These are phyloP conservation scores for Leucosporidium scottii DNA, from an alignment of 768 basidiomycete species.

Conservation along the genomic window DNA sequence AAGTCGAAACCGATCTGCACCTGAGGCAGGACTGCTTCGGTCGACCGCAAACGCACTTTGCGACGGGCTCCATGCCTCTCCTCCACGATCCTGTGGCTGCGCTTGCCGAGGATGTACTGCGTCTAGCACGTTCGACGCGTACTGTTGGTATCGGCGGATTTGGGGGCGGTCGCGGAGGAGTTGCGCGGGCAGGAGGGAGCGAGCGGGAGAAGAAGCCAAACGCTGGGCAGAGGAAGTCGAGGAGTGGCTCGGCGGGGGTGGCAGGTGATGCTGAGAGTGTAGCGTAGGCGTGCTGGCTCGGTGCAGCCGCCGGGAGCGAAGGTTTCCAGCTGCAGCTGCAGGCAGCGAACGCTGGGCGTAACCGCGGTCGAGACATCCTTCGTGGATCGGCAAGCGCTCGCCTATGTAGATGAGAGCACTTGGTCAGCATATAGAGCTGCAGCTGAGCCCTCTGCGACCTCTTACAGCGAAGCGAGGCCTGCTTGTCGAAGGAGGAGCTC, in stretches of 20 bases:
- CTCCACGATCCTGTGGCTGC: not conserved
- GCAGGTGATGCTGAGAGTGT: not conserved
- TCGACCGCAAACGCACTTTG: constrained; percentile 21
- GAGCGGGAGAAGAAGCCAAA: constrained; percentile 34
- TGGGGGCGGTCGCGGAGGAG: not conserved
- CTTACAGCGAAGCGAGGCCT: too few relatives aligned
- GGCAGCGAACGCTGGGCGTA: too few relatives aligned
- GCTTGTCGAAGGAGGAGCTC: too few relatives aligned
- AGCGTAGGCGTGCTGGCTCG: not conserved
- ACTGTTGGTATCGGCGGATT: not conserved
- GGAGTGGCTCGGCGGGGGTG: not conserved
- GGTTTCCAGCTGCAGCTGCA: not conserved
- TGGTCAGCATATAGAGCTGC: too few relatives aligned
- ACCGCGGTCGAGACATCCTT: too few relatives aligned
- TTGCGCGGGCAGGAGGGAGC: constrained; percentile 8
- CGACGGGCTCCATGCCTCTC: not conserved
- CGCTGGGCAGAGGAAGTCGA: constrained; percentile 27
- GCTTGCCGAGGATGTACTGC: not conserved
- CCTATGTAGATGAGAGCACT: too few relatives aligned
- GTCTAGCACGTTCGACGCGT: not conserved
- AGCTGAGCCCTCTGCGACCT: too few relatives aligned
- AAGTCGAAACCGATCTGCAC: not conserved
- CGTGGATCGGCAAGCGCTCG: too few relatives aligned
- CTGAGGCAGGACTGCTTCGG: not conserved
- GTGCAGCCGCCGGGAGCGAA: not conserved